Evolutionary conservation across 352 stramenopile genomes (phyloP), one percentile per base, ranked within the genome.

Genomic region (Phytopythium ostracodes): DNA sequence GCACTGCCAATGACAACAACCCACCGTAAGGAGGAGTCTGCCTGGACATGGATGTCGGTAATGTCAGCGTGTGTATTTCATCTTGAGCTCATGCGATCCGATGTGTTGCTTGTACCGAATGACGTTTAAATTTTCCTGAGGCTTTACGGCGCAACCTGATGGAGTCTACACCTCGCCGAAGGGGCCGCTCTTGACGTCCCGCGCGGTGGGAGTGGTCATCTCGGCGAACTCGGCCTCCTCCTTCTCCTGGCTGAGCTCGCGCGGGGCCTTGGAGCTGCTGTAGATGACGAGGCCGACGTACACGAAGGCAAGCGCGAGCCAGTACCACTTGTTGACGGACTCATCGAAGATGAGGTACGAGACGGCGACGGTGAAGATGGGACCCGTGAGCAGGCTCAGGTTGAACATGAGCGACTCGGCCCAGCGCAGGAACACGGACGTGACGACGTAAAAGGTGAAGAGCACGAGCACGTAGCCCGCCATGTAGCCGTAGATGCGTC

Each of bases 321-420:
- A 88, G 68, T 88, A 88, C 71, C 71, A 81, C 38, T 73, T 66
- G 69, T 85, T 82, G 47, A 88, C 74, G 20, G 66, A 25, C 35
- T 87, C 75, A 59, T 84, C 71, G 59, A 88, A 88, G 59, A 85
- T 75, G 22, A 77, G 56, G 67, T 87, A 84, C 20, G 75, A 79
- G n/a, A 77, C 69, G 36, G 74, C 46, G 56, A 86, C 76, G 9
- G 75, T 88, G 71, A 87, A 87, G 56, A 88, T 68, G 11, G 79
- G 76, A 14, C 67, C 73, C 0, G 76, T 87, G 58, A 88, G 67
- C 66, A 89, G 62, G 51, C 70, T 84, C 29, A 87, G 67, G 66
- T 89, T 87, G 69, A 89, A 89, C 67, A 86, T 77, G 52, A 88
- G 72, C 54, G 76, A 85, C 74, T 89, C 77, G 27, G 76, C 71